Conservation (phyloP, 495 filamentous ascomycete genomes). For the Acidomyces sp. region DNA sequence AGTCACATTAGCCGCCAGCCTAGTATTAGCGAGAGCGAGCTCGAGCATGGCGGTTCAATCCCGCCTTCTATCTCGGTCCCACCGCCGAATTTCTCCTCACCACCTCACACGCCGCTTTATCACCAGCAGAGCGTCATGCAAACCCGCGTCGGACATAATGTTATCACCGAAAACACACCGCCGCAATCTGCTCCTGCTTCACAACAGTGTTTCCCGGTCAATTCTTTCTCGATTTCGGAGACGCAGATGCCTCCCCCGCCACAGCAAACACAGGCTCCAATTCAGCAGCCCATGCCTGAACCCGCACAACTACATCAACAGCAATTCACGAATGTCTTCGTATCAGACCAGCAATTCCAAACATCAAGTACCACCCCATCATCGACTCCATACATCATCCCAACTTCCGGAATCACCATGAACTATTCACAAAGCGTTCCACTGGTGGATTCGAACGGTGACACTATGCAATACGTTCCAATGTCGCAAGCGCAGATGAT, state of each 20-base stretch:
- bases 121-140: slow-evolving; percentile 16
- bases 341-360: slow-evolving; percentile 14
- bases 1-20: slow-evolving; percentile 18
- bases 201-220: slow-evolving; percentile 27
- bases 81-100: slow-evolving; percentile 21
- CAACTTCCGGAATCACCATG: not conserved
- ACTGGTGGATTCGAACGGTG: slow-evolving; percentile 14
- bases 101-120: slow-evolving; percentile 29
- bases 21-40: slow-evolving; percentile 16
- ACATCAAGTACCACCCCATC: not conserved
- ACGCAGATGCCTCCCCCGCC: not conserved
- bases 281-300: not conserved
- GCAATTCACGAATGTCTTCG: slow-evolving; percentile 8
- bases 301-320: not conserved
- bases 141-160: slow-evolving; percentile 6
- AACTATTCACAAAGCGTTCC: slow-evolving; percentile 18
- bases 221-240: not conserved
- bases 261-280: not conserved
- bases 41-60: slow-evolving; percentile 20
- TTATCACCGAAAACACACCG: slow-evolving; percentile 27
- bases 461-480: too few species aligned
- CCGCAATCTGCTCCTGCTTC: slow-evolving; percentile 31
- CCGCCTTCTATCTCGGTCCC: slow-evolving; percentile 12
- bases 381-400: not conserved
- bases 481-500: slow-evolving; percentile 7